phyloP scores from a whole-genome alignment of 352 stramenopile genomes.

The Stephanocyclus meneghinianus region DNA sequence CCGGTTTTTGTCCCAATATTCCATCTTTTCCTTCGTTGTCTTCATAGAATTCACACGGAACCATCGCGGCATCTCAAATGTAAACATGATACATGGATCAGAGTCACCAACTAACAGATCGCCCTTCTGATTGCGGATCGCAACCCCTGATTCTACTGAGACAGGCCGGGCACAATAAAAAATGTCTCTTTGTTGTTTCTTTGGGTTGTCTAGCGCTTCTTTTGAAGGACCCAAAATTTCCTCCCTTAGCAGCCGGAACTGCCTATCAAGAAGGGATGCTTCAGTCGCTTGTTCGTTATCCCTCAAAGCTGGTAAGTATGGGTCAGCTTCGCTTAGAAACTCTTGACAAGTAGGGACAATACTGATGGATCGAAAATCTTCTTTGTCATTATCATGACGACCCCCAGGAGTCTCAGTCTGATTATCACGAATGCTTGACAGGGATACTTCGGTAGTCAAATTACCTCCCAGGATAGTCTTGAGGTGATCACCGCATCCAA shows the following conservation, averaged over 20 bases:
- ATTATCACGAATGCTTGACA: too few relatives aligned
- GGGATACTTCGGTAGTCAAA: too few relatives aligned
- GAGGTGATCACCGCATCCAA: too few relatives aligned
- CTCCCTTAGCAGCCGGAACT: slow-evolving; percentile 25
- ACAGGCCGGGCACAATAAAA: slow-evolving; percentile 15
- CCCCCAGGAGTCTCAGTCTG: too few relatives aligned
- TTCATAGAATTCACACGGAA: slow-evolving; percentile 32
- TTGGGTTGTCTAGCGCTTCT: slow-evolving; percentile 21
- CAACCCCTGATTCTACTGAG: slow-evolving; percentile 14
- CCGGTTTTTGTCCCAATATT: slow-evolving; percentile 30
- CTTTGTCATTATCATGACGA: slow-evolving; percentile 28
- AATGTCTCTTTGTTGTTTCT: slow-evolving; percentile 34
- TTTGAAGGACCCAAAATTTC: slow-evolving; percentile 26
- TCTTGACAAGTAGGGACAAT: slow-evolving; percentile 29
- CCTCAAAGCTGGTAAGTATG: slow-evolving; percentile 10
- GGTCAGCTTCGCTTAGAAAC: slow-evolving; percentile 23
- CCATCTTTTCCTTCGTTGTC: slow-evolving; percentile 6
- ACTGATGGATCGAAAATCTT: slow-evolving; percentile 24
- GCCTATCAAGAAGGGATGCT: slow-evolving; percentile 22
- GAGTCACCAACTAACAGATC: slow-evolving; percentile 8
- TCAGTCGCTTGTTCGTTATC: slow-evolving; percentile 15
- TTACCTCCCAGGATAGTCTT: too few relatives aligned
- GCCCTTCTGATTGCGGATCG: neutral
- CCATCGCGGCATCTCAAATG: slow-evolving; percentile 16
- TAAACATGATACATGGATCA: slow-evolving; percentile 34